Evolutionary conservation across 2,329 filamentous ascomycete species (phyloP), one percentile per base, ranked within the genome.

Genomic region (Didymella exigua): DNA sequence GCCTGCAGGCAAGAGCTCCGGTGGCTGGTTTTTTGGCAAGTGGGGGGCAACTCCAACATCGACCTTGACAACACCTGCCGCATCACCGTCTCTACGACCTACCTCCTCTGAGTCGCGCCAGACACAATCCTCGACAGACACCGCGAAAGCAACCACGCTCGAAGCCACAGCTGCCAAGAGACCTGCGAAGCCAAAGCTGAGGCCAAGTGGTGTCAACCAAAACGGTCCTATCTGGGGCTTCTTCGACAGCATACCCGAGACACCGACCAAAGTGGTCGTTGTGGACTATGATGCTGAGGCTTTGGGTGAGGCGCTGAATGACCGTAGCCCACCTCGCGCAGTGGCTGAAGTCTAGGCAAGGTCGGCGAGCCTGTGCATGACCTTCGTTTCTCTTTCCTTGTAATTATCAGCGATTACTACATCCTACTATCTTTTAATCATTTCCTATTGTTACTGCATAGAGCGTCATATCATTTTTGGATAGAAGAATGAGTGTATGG

Each of bases 1-100:
- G 10, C 26, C 38, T 4, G 5, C 40, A 66, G 77, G 81, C 24
- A 80, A 81, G 54, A 84, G 82, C 55, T 77, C 87, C n/a, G 85
- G 86, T 4, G 85, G 85, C 4, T 89, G 86, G 86, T 81, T 88
- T 8, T 81, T 84, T 50, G 83, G 85, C 2, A 82, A 82, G 62
- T 89, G 86, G 86, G 85, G 84, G 19, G 77, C 80, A 16, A 79
- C 80, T 4, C 82, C 84, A 3, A 66, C 76, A 10, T 45, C 59
- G 3, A 37, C 52, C 6, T 49, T 61, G 2, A 54, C 59, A 1
- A 51, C 84, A 3, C 67, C 76, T 16, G 52, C 57, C 5, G 26
- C 56, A 6, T 52, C 65, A 8, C 57, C 58, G 0, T 49, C 60
- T 0, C 42, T 63, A 8, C 62, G 68, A 3, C 66, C 68, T 0